These are phyloP conservation scores for Geotrichum phurueaensis DNA, from an alignment of 1,139 yeast species.

Conservation along the genomic window DNA sequence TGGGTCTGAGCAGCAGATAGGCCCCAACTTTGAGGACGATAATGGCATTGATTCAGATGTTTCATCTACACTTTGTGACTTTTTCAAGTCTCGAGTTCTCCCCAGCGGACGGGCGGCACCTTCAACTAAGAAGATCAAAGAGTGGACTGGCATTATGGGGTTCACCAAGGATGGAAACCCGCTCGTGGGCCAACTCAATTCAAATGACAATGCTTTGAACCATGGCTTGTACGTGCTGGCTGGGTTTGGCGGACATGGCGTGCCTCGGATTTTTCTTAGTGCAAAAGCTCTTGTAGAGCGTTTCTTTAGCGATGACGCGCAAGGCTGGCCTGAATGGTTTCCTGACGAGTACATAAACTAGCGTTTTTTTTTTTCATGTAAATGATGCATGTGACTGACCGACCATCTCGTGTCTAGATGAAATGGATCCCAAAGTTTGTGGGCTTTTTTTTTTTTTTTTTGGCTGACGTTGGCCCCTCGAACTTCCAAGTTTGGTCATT, in stretches of 20 bases:
- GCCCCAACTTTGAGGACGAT: constrained; percentile 21
- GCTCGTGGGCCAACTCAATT: constrained; percentile 31
- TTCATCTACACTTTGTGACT: constrained; percentile 20
- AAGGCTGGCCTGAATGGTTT: constrained; percentile 26
- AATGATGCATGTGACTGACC: no score
- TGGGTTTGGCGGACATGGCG: constrained; percentile 47
- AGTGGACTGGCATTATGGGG: constrained; percentile 44
- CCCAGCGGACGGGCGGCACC: not conserved
- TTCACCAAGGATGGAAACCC: constrained; percentile 37
- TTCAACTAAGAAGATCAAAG: constrained; percentile 15
- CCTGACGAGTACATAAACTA: constrained; percentile 20
- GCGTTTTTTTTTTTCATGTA: not conserved
- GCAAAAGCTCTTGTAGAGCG: constrained; percentile 26
- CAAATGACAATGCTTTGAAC: not conserved
- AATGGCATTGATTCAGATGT: constrained; percentile 21
- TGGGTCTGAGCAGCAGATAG: constrained; percentile 21
- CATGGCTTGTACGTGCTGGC: constrained; percentile 26
- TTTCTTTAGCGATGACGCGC: constrained; percentile 11
- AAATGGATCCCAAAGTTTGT: no score
- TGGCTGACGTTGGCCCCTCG: no score
- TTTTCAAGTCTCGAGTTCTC: constrained; percentile 21
- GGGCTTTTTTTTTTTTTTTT: no score
- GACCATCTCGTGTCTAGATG: no score
- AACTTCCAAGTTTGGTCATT: no score
- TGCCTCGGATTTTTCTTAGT: constrained; percentile 40